Evolutionary conservation across 2,329 filamentous ascomycete genomes (phyloP), one percentile per base, ranked within the genome.

Genomic region (Verticillium dahliae): DNA sequence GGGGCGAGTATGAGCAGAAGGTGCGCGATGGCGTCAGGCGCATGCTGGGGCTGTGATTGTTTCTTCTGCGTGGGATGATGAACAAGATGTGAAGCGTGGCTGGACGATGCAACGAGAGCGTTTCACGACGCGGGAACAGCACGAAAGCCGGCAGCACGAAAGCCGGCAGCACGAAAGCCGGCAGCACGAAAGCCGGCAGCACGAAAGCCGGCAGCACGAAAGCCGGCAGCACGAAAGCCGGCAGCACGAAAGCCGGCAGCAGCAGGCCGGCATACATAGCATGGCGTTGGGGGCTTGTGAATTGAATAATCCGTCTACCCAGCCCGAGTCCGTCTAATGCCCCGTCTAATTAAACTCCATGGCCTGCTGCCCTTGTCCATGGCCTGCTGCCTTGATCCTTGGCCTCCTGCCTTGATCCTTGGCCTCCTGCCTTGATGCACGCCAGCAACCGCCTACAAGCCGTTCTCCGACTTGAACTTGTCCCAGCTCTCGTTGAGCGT

Each of bases 11-110:
- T 77, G 93, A 97, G 78, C 84, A 85, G 72, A 88, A 88, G 75
- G 95, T 99, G 41, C 84, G 90, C 69, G 89, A 91, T 64, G 90
- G 92, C 65, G 93, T 97, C 50, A 83, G 90, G 71, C 85, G 85
- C 71, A 90, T 89, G 73, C 75, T 97, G 69, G 92, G 92, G 1
- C 76, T 96, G 68, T 92, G 65, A 13, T 37, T 13, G 27, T 4
- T 27, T 27, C 27, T 27, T 27, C 27, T 27, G 27, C 27, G 27
- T 37, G 35, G 35, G 18, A 27, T 4, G 35, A 37, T 37, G 9
- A 37, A 37, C 35, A 37, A 13, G 13, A 37, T 2, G 13, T 37
- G 27, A 4, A 2, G 35, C 35, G 35, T 5, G 13, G 35, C 9
- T 37, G 35, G 35, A 9, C 35, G 35, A 37, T 4, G 7, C 56